Conservation (phyloP, 2,329 filamentous ascomycete genomes). For the Cordyceps sp. region DNA sequence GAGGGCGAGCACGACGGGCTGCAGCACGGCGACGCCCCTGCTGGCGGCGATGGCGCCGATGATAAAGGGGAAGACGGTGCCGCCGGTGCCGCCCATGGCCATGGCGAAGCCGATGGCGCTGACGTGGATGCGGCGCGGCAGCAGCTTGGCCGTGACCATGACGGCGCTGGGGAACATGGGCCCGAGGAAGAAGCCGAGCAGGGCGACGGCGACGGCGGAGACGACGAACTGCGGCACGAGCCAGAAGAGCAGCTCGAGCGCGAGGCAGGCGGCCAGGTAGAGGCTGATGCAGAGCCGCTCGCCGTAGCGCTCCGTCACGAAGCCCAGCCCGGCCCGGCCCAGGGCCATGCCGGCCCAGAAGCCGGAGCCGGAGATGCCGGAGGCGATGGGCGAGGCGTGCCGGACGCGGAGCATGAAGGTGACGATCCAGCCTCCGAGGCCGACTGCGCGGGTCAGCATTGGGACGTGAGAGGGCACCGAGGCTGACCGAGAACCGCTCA, state of each 20-base stretch:
- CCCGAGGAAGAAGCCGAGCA: slow-evolving; percentile 60
- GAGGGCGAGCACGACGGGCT: slow-evolving; percentile 1
- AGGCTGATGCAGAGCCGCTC: slow-evolving; percentile 42
- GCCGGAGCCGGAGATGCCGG: slow-evolving; percentile 56
- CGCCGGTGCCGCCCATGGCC: slow-evolving; percentile 54
- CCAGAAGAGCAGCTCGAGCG: slow-evolving; percentile 41
- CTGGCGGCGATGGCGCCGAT: slow-evolving; percentile 1
- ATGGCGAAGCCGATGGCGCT: slow-evolving; percentile 58
- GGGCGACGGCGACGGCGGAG: slow-evolving; percentile 42
- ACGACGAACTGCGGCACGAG: slow-evolving; percentile 42
- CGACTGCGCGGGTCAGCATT: no score
- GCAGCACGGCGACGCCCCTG: background rate
- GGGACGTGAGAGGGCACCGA: no score
- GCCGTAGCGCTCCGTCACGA: slow-evolving; percentile 51
- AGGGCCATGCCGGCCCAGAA: slow-evolving; percentile 69
- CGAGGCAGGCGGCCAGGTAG: slow-evolving; percentile 46
- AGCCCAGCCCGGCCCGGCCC: slow-evolving; percentile 49
- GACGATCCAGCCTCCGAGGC: slow-evolving; percentile 63
- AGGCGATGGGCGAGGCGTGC: slow-evolving; percentile 44
- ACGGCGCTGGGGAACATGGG: slow-evolving; percentile 58
- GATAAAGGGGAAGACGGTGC: slow-evolving; percentile 34
- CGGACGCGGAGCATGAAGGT: slow-evolving; percentile 64
- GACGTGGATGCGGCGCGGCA: slow-evolving; percentile 55
- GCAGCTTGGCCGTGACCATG: slow-evolving; percentile 52
- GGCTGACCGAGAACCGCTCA: no score